Evolutionary conservation across 352 stramenopile species (phyloP).

Genomic region (Blastocystis sp.): DNA sequence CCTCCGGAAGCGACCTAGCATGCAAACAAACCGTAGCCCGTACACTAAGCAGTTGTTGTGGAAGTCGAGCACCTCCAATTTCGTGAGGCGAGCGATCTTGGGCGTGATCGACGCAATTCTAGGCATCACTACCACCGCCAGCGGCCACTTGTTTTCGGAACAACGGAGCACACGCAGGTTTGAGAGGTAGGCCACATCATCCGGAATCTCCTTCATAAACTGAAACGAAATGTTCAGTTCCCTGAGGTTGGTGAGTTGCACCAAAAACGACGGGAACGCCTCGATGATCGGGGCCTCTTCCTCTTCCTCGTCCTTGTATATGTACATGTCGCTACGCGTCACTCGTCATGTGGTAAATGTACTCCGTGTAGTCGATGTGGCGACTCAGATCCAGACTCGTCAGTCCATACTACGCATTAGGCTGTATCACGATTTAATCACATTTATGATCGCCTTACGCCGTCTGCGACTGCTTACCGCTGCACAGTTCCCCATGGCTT

Average conservation of each 20-base stretch:
- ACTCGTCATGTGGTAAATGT: conserved; percentile 56
- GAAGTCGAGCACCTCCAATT: conserved; percentile 51
- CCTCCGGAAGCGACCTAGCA: conserved; percentile 19
- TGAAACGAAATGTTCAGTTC: conserved; percentile 36
- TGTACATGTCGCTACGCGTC: neutral
- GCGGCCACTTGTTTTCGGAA: conserved; percentile 38
- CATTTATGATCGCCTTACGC: neutral
- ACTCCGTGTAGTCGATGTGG: conserved; percentile 61
- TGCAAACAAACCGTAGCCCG: neutral
- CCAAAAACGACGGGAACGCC: conserved; percentile 14
- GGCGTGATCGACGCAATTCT: conserved; percentile 25
- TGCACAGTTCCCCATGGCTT: neutral
- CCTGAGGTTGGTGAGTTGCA: neutral
- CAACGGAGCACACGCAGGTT: conserved; percentile 29
- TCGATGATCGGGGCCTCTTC: conserved; percentile 24
- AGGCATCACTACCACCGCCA: neutral
- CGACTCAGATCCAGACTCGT: conserved; percentile 43
- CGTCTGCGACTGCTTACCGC: neutral
- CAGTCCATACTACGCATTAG: conserved; percentile 36
- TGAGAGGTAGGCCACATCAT: conserved; percentile 33
- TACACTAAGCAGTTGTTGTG: conserved; percentile 48
- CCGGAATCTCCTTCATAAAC: conserved; percentile 34
- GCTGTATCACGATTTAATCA: neutral
- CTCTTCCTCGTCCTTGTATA: conserved; percentile 20
- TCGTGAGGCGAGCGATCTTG: neutral